phyloP scores from a whole-genome alignment of 2,329 filamentous ascomycete species.

The Stenocarpella maydis region DNA sequence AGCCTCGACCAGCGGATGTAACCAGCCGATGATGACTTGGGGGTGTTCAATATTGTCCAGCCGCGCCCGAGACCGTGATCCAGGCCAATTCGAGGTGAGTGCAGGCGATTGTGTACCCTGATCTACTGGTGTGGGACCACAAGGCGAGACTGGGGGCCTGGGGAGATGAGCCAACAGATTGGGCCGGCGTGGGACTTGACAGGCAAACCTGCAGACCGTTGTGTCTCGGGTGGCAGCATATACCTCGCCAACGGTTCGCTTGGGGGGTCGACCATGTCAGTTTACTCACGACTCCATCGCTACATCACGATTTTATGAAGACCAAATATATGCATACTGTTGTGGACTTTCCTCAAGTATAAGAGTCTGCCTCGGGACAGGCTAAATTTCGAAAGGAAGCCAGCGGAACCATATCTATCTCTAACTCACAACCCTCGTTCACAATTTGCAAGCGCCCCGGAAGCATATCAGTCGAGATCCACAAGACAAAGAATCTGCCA shows the following conservation, averaged over 20 bases:
- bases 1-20: neutral
- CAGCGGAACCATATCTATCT: neutral
- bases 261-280: slow-evolving; percentile 13
- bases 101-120: slow-evolving; percentile 2
- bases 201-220: slow-evolving; percentile 30
- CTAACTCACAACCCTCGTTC: neutral
- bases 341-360: neutral
- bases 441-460: neutral
- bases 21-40: slow-evolving; percentile 7
- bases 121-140: slow-evolving; percentile 1
- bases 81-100: slow-evolving; percentile 18
- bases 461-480: neutral
- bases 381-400: too few relatives aligned
- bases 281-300: neutral
- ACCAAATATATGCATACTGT: too few relatives aligned
- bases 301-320: neutral
- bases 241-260: slow-evolving; percentile 34
- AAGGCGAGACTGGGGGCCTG: neutral
- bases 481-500: neutral
- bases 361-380: neutral
- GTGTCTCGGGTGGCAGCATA: slow-evolving; percentile 28
- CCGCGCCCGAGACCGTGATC: slow-evolving; percentile 29
- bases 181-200: slow-evolving; percentile 24
- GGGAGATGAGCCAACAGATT: slow-evolving; percentile 16
- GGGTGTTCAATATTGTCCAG: slow-evolving; percentile 27